Conservation (phyloP, 2,329 filamentous ascomycete genomes). For the Fusarium coicis region DNA sequence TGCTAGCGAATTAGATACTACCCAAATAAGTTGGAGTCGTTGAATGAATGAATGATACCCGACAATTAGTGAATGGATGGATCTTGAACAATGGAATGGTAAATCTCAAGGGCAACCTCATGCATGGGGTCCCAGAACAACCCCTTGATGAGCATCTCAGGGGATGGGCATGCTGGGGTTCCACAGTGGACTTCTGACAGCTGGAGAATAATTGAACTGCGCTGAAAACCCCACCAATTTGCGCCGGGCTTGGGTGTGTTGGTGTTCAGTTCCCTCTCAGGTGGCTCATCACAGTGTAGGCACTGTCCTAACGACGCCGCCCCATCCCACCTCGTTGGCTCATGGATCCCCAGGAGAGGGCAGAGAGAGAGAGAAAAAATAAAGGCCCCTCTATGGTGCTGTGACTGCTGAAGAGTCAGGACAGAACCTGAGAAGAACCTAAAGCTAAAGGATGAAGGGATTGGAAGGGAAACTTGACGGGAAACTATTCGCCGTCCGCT, state of each 20-base stretch:
- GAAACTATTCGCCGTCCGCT: slow-evolving; percentile 32
- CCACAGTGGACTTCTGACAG: slow-evolving; percentile 34
- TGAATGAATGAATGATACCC: not conserved
- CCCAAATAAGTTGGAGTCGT: not conserved
- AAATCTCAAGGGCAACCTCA: not conserved
- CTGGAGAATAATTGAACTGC: slow-evolving; percentile 24
- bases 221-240: slow-evolving; percentile 33
- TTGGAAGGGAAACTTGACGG: slow-evolving; percentile 30
- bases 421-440: not conserved
- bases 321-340: slow-evolving; percentile 17
- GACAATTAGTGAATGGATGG: not conserved
- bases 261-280: not conserved
- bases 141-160: slow-evolving; percentile 21
- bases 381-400: slow-evolving; percentile 31
- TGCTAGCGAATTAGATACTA: not conserved
- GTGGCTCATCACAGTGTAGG: slow-evolving; percentile 29
- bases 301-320: slow-evolving; percentile 11
- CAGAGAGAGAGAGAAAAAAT: slow-evolving; percentile 25
- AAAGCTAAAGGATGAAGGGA: slow-evolving; percentile 12
- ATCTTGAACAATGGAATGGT: not conserved
- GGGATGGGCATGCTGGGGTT: slow-evolving; percentile 27
- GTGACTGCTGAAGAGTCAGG: not conserved
- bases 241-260: slow-evolving; percentile 13
- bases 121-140: not conserved
- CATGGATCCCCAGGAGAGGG: slow-evolving; percentile 3